Evolutionary conservation across 169 alveolate species (phyloP).

Genomic region (Babesia bigemina): DNA sequence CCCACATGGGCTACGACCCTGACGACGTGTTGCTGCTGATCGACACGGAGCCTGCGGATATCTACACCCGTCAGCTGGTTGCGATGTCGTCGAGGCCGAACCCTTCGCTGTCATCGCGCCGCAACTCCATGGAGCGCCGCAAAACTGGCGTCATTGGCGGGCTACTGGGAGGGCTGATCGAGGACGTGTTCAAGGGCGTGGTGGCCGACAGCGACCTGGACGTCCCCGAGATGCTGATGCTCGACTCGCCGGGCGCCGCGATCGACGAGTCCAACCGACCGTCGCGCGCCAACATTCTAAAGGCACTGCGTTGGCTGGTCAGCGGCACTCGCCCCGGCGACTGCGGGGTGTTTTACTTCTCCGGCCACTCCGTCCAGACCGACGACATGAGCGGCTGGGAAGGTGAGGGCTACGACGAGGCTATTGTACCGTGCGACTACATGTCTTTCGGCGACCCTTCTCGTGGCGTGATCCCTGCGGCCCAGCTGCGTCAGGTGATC

Average conservation of each 20-base stretch:
- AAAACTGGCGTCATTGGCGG: constrained; percentile 66
- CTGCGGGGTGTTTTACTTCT: constrained; percentile 83
- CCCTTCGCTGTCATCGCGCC: not conserved
- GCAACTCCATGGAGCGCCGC: constrained; percentile 33
- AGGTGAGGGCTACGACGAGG: constrained; percentile 92
- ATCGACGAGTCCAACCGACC: constrained; percentile 73
- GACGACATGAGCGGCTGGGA: constrained; percentile 90
- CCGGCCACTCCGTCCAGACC: constrained; percentile 89
- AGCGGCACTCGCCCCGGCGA: constrained; percentile 80
- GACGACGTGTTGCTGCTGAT: constrained; percentile 79
- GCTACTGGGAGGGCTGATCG: constrained; percentile 41
- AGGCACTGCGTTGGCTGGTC: constrained; percentile 85
- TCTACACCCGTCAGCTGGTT: constrained; percentile 69
- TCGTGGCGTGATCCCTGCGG: constrained; percentile 78
- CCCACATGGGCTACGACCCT: constrained; percentile 79
- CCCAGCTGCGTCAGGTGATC: constrained; percentile 78
- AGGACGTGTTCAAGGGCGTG: constrained; percentile 19
- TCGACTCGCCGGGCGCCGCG: constrained; percentile 64
- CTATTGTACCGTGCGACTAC: constrained; percentile 86
- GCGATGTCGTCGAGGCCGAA: not conserved
- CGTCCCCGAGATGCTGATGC: constrained; percentile 72
- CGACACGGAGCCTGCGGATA: constrained; percentile 81
- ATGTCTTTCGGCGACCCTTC: constrained; percentile 69
- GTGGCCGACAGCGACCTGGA: constrained; percentile 62
- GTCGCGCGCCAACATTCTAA: constrained; percentile 80